Evolutionary conservation across 1,139 yeast genomes (phyloP).

Genomic region (Hyphopichia buzzinii): DNA sequence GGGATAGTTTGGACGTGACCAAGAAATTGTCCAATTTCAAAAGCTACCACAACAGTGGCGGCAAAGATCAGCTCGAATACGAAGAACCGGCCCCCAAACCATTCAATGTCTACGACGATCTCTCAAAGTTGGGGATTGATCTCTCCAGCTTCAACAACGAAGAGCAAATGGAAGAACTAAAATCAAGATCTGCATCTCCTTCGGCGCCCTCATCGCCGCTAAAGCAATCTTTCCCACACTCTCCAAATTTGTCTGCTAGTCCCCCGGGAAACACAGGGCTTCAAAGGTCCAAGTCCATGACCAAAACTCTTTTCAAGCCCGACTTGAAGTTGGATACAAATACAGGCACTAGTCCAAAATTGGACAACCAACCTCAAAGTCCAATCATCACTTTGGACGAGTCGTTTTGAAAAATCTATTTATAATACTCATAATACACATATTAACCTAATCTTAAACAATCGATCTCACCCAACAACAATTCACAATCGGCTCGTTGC

Average conservation of each 20-base stretch:
- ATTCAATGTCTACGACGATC: slow-evolving; percentile 26
- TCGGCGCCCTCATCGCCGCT: slow-evolving; percentile 2
- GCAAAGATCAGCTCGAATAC: slow-evolving; percentile 18
- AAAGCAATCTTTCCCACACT: not conserved
- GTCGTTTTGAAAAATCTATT: slow-evolving; percentile 19
- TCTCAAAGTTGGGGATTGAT: slow-evolving; percentile 32
- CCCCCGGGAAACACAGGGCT: slow-evolving; percentile 4
- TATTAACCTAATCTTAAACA: no score
- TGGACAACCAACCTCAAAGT: slow-evolving; percentile 19
- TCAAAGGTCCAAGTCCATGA: slow-evolving; percentile 24
- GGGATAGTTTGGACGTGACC: slow-evolving; percentile 17
- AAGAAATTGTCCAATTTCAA: slow-evolving; percentile 27
- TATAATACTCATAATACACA: no score
- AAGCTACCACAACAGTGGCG: slow-evolving; percentile 17
- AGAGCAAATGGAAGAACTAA: slow-evolving; percentile 22
- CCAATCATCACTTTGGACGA: slow-evolving; percentile 46
- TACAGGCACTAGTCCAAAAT: not conserved
- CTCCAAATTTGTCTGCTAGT: not conserved
- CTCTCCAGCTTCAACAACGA: slow-evolving; percentile 20
- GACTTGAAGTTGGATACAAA: slow-evolving; percentile 17
- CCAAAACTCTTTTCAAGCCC: slow-evolving; percentile 40
- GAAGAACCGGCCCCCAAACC: slow-evolving; percentile 41
- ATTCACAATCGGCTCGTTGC: no score
- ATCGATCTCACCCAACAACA: no score
- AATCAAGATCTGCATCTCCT: slow-evolving; percentile 8